A percentile compares a stretch with the other conserved stretches of the same genome.
phyloP scores from a whole-genome alignment of 805 yeast genomes.

The Myxozyma mucilagina region DNA sequence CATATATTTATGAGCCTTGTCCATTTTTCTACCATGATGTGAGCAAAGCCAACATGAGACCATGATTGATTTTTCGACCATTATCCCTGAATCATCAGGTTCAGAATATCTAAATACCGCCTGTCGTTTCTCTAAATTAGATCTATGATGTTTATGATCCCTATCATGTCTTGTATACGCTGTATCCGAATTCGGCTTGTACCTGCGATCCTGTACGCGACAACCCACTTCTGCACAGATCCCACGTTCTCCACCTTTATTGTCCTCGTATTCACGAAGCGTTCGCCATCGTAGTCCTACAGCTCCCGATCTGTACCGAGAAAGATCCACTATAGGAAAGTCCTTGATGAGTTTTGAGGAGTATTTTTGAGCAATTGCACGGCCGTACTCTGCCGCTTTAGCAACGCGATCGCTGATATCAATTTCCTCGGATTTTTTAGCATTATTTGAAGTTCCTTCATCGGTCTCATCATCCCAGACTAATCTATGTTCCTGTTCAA shows the following conservation, averaged over 20 bases:
- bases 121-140: constrained; percentile 10
- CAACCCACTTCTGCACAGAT: constrained; percentile 22
- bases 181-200: constrained; percentile 6
- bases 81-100: constrained; percentile 5
- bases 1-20: constrained; percentile 18
- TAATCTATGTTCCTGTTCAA: constrained; percentile 13
- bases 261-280: constrained; percentile 12
- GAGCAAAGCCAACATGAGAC: constrained; percentile 24
- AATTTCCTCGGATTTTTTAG: neutral
- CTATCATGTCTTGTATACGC: neutral
- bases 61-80: constrained; percentile 13
- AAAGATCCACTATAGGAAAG: constrained; percentile 19
- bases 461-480: constrained; percentile 12
- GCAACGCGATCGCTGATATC: constrained; percentile 5
- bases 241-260: constrained; percentile 20
- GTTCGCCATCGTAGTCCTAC: constrained; percentile 26
- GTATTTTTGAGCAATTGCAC: constrained; percentile 13
- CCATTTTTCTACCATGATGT: constrained; percentile 18
- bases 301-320: constrained; percentile 18
- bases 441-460: neutral
- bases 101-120: constrained; percentile 18
- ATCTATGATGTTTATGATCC: neutral
- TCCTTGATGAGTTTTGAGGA: constrained; percentile 13
- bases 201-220: constrained; percentile 1
- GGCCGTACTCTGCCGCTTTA: constrained; percentile 14